A percentile compares a stretch with the other conserved stretches of the same genome.
Conservation (phyloP, 2,329 filamentous ascomycete species). For the Exophiala bonariae region DNA sequence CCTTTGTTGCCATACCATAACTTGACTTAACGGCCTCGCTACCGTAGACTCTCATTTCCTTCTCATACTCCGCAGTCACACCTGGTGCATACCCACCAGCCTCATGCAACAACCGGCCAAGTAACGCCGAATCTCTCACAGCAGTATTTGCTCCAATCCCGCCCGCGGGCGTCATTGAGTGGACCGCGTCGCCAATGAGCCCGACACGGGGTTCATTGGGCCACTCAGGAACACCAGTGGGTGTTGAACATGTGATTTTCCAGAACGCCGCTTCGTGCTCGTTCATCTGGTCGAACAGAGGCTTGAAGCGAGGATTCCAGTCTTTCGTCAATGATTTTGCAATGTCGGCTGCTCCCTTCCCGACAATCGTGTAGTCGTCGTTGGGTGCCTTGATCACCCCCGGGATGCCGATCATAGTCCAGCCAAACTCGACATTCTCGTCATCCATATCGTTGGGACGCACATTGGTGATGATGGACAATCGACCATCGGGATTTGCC, state of each 20-base stretch:
- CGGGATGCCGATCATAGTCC: conserved; percentile 62
- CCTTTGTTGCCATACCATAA: conserved; percentile 47
- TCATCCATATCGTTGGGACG: conserved; percentile 61
- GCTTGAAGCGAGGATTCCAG: conserved; percentile 29
- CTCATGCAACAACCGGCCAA: conserved; percentile 50
- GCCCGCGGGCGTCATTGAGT: conserved; percentile 49
- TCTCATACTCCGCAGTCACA: conserved; percentile 40
- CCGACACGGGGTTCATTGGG: conserved; percentile 37
- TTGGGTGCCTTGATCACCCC: conserved; percentile 60
- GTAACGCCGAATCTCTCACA: conserved; percentile 41
- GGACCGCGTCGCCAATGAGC: conserved; percentile 46
- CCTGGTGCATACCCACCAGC: conserved; percentile 49
- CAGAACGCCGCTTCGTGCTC: conserved; percentile 33
- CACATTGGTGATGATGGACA: conserved; percentile 65
- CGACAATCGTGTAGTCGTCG: conserved; percentile 60
- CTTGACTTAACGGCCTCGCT: conserved; percentile 58
- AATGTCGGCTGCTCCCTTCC: conserved; percentile 37
- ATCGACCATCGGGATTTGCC: conserved; percentile 44
- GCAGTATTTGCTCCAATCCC: conserved; percentile 49
- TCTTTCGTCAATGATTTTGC: conserved; percentile 28
- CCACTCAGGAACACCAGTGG: conserved; percentile 36
- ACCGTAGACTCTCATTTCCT: conserved; percentile 50
- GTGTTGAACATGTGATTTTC: conserved; percentile 36
- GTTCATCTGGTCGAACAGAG: conserved; percentile 32
- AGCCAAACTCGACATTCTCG: conserved; percentile 58